Evolutionary conservation across 2,329 filamentous ascomycete genomes (phyloP).

Genomic region (Pseudocercospora vitis): DNA sequence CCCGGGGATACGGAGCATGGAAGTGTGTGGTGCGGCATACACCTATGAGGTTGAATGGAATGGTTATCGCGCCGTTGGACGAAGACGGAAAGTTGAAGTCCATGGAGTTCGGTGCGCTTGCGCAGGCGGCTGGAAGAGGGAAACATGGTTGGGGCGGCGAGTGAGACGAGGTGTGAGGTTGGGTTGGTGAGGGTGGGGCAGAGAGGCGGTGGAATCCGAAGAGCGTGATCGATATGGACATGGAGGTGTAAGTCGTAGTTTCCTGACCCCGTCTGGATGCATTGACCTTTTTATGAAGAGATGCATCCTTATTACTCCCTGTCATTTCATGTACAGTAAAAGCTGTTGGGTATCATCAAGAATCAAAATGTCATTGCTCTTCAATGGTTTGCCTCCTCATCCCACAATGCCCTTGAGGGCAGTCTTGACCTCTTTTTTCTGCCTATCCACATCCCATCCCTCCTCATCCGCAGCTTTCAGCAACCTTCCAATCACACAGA

Average conservation of each 20-base stretch:
- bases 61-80: slow-evolving; percentile 4
- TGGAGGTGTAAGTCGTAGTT: too few species aligned
- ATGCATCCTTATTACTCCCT: too few species aligned
- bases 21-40: slow-evolving; percentile 1
- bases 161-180: background rate
- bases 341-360: background rate
- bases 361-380: slow-evolving; percentile 13
- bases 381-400: slow-evolving; percentile 6
- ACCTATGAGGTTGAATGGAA: background rate
- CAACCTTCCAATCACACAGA: slow-evolving; percentile 75
- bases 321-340: background rate
- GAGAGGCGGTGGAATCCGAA: too few species aligned
- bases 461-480: slow-evolving; percentile 75
- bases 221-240: too few species aligned
- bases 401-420: slow-evolving; percentile 57
- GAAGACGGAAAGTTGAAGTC: background rate
- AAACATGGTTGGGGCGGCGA: slow-evolving; percentile 7
- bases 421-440: slow-evolving; percentile 68
- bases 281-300: too few species aligned
- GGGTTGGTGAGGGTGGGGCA: background rate
- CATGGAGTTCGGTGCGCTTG: background rate
- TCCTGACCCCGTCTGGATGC: too few species aligned
- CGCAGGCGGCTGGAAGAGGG: too few species aligned
- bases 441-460: slow-evolving; percentile 62
- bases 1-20: slow-evolving; percentile 11